Evolutionary conservation across 176 grass and related monocot species (phyloP).

Genomic region (Phyllostachys edulis): DNA sequence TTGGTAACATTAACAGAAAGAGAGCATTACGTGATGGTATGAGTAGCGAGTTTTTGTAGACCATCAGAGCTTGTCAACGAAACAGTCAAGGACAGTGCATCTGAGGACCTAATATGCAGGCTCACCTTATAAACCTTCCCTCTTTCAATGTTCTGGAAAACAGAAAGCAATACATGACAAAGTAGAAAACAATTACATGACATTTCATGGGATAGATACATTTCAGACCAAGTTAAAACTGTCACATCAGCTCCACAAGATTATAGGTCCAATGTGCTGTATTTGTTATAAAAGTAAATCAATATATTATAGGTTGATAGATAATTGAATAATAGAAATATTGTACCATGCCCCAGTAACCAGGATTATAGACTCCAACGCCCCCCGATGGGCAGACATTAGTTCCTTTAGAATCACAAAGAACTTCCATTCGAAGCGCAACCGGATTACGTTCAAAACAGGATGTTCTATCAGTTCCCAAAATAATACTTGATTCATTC

Average conservation of each 20-base stretch:
- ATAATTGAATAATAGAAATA: constrained; percentile 20
- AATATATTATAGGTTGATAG: neutral
- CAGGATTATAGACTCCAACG: constrained; percentile 90
- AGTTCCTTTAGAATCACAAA: constrained; percentile 59
- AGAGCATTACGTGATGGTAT: constrained; percentile 67
- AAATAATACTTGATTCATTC: constrained; percentile 58
- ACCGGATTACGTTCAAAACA: constrained; percentile 66
- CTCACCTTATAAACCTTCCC: constrained; percentile 65
- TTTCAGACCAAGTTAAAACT: neutral
- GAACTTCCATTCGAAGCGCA: constrained; percentile 77
- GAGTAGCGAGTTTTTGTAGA: constrained; percentile 45
- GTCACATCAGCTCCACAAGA: neutral
- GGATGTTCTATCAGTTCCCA: constrained; percentile 70
- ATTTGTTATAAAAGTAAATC: neutral
- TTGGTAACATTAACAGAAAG: neutral
- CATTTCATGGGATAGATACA: neutral
- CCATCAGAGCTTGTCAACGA: constrained; percentile 81
- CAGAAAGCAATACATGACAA: neutral
- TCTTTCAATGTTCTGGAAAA: constrained; percentile 72
- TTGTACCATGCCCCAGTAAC: constrained; percentile 93
- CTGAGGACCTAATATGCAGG: constrained; percentile 62
- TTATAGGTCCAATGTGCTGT: neutral
- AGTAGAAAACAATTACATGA: neutral
- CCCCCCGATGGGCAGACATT: constrained; percentile 66
- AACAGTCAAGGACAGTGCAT: constrained; percentile 55